A percentile compares a stretch with the other conserved stretches of the same genome.
phyloP scores from a whole-genome alignment of 306 rosid genomes.

The Cucumis hystrix region DNA sequence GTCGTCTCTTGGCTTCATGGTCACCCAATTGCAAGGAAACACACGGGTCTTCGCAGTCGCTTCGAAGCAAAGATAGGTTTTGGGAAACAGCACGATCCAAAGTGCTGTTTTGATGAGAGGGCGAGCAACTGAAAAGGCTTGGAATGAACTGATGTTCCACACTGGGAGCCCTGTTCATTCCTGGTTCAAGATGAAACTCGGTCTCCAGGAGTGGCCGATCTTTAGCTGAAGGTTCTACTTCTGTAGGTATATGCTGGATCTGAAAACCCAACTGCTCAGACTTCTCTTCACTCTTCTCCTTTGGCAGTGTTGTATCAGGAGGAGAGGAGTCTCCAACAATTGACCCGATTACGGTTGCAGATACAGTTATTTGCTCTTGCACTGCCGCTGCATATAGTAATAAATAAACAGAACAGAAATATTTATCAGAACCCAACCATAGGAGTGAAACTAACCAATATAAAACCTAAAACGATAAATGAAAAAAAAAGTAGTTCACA shows the following conservation, averaged over 20 bases:
- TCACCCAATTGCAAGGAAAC: conserved; percentile 91
- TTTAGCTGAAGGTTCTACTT: conserved; percentile 39
- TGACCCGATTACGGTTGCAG: conserved; percentile 79
- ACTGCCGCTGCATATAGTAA: conserved; percentile 55
- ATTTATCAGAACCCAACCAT: background rate
- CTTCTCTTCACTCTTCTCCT: conserved; percentile 66
- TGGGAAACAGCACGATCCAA: conserved; percentile 36
- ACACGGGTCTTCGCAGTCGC: conserved; percentile 46
- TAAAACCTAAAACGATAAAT: background rate
- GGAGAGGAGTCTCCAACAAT: conserved; percentile 82
- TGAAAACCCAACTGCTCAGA: conserved; percentile 81
- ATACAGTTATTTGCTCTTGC: conserved; percentile 76
- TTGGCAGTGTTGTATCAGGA: conserved; percentile 44
- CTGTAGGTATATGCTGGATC: conserved; percentile 66
- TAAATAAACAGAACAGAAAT: background rate
- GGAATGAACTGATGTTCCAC: conserved; percentile 92
- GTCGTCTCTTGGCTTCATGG: conserved; percentile 85
- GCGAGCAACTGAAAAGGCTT: conserved; percentile 57
- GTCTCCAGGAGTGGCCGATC: conserved; percentile 44
- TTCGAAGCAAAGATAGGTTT: conserved; percentile 65
- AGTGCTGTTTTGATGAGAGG: conserved; percentile 35
- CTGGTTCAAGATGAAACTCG: conserved; percentile 67
- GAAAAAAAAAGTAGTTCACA: background rate
- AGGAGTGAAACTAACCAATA: background rate
- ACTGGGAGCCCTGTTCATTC: conserved; percentile 48